Conservation (phyloP, 2,329 filamentous ascomycete species). For the Cordyceps pruinosa region DNA sequence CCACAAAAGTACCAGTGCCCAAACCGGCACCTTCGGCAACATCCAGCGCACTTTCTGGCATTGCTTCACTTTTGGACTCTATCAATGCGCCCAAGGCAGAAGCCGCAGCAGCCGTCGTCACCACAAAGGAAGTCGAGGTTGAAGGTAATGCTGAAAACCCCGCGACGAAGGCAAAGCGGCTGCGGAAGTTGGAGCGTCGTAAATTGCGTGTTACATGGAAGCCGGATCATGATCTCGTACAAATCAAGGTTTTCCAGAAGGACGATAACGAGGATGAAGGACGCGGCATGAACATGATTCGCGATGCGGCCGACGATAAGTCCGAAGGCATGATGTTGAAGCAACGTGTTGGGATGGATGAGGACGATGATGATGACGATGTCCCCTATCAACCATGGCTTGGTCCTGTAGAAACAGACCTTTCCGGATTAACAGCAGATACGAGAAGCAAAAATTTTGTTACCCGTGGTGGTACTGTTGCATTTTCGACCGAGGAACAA, state of each 20-base stretch:
- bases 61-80: slow-evolving; percentile 48
- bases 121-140: slow-evolving; percentile 42
- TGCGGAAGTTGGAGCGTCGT: slow-evolving; percentile 65
- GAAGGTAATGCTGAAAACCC: slow-evolving; percentile 54
- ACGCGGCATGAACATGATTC: slow-evolving; percentile 59
- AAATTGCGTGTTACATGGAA: slow-evolving; percentile 67
- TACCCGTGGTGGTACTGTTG: slow-evolving; percentile 46
- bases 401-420: slow-evolving; percentile 40
- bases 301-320: slow-evolving; percentile 65
- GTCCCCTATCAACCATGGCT: slow-evolving; percentile 46
- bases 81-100: slow-evolving; percentile 38
- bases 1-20: slow-evolving; percentile 20
- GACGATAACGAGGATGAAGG: slow-evolving; percentile 65
- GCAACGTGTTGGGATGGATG: slow-evolving; percentile 39
- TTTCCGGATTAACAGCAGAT: slow-evolving; percentile 39
- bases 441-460: slow-evolving; percentile 42
- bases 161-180: slow-evolving; percentile 58
- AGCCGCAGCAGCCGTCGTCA: slow-evolving; percentile 30
- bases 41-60: slow-evolving; percentile 38
- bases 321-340: slow-evolving; percentile 66
- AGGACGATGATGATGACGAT: slow-evolving; percentile 54
- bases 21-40: slow-evolving; percentile 25
- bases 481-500: slow-evolving; percentile 49
- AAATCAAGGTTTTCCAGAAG: slow-evolving; percentile 64
- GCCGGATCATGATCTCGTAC: slow-evolving; percentile 56